Percentiles rank a stretch among this genome's conserved stretches.
Conservation (phyloP, 129 eudicot genomes). For the Artemisia annua region DNA sequence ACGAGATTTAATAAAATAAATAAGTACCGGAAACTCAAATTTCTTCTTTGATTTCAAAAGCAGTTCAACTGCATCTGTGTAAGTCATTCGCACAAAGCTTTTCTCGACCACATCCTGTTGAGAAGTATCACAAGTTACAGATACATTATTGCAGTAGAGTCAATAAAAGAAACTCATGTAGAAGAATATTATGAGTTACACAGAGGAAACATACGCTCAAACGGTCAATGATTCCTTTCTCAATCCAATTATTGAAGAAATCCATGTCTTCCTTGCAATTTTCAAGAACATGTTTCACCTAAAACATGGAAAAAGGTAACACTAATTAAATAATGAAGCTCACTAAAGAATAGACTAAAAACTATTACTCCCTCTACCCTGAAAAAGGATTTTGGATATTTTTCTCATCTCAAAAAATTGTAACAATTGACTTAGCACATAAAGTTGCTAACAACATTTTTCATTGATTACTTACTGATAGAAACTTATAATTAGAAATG, state of each 20-base stretch:
- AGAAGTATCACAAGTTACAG: conserved; percentile 20
- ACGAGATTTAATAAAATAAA: conserved; percentile 7
- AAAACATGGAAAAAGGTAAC: conserved; percentile 19
- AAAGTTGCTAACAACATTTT: not conserved
- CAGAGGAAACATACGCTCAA: conserved; percentile 54
- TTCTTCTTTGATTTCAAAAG: conserved; percentile 81
- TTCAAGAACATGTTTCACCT: conserved; percentile 89
- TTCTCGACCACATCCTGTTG: conserved; percentile 91
- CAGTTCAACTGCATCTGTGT: conserved; percentile 90
- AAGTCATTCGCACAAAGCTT: conserved; percentile 74
- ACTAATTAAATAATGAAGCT: not conserved
- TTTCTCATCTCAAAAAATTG: not conserved
- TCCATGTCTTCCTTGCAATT: conserved; percentile 99
- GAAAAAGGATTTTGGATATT: not conserved
- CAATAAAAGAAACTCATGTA: not conserved
- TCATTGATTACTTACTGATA: not conserved
- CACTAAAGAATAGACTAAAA: not conserved
- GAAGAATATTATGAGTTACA: conserved; percentile 19
- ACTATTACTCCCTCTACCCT: conserved; percentile 1
- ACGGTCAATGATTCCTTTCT: conserved; percentile 87
- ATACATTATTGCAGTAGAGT: not conserved
- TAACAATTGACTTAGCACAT: not conserved
- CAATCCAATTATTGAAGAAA: conserved; percentile 90
- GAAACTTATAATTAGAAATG: not conserved
- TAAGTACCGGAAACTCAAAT: conserved; percentile 82